phyloP scores from a whole-genome alignment of 331 rosid species.

The Phaseolus coccineus region DNA sequence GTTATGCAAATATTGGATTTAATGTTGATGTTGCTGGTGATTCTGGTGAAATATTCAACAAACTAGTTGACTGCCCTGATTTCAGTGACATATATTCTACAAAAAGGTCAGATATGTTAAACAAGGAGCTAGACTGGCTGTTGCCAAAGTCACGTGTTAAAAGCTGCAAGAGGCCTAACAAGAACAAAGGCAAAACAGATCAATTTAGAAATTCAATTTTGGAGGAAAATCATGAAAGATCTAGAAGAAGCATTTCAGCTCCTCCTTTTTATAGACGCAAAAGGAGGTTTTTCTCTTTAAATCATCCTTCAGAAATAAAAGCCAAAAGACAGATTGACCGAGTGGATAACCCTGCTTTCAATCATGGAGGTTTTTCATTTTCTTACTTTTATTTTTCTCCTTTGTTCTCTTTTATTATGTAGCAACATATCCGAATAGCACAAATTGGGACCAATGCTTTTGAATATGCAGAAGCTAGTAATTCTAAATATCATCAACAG shows the following conservation, averaged over 20 bases:
- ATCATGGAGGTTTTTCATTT: constrained; percentile 61
- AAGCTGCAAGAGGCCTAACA: constrained; percentile 44
- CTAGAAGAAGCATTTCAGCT: constrained; percentile 79
- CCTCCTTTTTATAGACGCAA: constrained; percentile 78
- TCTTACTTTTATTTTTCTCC: constrained; percentile 13
- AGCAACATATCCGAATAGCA: constrained; percentile 15
- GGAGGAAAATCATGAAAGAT: constrained; percentile 51
- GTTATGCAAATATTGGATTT: constrained; percentile 47
- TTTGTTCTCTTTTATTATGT: constrained; percentile 30
- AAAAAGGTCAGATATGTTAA: constrained; percentile 46
- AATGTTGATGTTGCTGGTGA: constrained; percentile 49
- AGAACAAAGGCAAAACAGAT: constrained; percentile 47
- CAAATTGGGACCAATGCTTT: constrained; percentile 38
- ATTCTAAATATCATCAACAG: constrained; percentile 48
- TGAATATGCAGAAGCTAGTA: constrained; percentile 56
- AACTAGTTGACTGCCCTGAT: constrained; percentile 47
- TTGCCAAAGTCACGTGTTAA: constrained; percentile 40
- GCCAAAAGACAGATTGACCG: constrained; percentile 46
- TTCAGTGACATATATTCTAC: constrained; percentile 40
- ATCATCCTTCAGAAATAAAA: constrained; percentile 47
- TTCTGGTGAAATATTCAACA: constrained; percentile 39
- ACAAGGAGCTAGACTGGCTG: constrained; percentile 51
- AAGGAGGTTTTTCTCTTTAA: constrained; percentile 63
- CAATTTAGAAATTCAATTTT: constrained; percentile 42
- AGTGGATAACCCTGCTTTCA: constrained; percentile 44